phyloP scores from a whole-genome alignment of 2,329 filamentous ascomycete genomes.

The Lachnellula arida region DNA sequence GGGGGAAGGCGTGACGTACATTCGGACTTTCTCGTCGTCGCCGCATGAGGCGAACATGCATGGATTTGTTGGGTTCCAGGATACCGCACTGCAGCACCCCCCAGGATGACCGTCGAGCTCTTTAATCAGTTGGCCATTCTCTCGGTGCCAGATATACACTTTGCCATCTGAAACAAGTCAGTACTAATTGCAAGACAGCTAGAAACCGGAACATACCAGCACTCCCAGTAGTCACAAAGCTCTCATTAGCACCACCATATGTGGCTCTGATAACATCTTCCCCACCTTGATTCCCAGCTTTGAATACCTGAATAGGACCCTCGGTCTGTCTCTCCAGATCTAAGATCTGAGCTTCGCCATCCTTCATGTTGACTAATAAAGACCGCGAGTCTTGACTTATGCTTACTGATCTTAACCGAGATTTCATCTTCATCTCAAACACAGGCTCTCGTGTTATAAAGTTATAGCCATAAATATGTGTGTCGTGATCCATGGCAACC shows the following conservation, averaged over 20 bases:
- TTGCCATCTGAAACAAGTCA: slow-evolving; percentile 46
- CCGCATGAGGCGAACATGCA: slow-evolving; percentile 86
- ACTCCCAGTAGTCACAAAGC: slow-evolving; percentile 86
- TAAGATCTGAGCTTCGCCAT: slow-evolving; percentile 72
- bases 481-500: slow-evolving; percentile 68
- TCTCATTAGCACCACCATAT: slow-evolving; percentile 88
- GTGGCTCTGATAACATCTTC: slow-evolving; percentile 74
- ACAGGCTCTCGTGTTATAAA: slow-evolving; percentile 68
- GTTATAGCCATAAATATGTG: slow-evolving; percentile 77
- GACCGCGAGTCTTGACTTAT: slow-evolving; percentile 78
- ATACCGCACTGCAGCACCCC: slow-evolving; percentile 78
- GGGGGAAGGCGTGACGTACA: slow-evolving; percentile 53
- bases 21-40: slow-evolving; percentile 78
- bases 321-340: slow-evolving; percentile 61
- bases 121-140: slow-evolving; percentile 70
- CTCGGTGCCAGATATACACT: slow-evolving; percentile 89
- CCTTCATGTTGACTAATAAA: slow-evolving; percentile 76
- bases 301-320: slow-evolving; percentile 66
- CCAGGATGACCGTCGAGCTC: slow-evolving; percentile 68
- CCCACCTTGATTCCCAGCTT: slow-evolving; percentile 66
- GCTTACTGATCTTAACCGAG: slow-evolving; percentile 70
- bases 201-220: slow-evolving; percentile 58
- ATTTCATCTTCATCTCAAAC: slow-evolving; percentile 65
- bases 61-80: slow-evolving; percentile 82
- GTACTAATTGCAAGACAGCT: neutral